These are phyloP conservation scores for Sporothrix protearum DNA, from an alignment of 2,329 filamentous ascomycete species.

Conservation along the genomic window DNA sequence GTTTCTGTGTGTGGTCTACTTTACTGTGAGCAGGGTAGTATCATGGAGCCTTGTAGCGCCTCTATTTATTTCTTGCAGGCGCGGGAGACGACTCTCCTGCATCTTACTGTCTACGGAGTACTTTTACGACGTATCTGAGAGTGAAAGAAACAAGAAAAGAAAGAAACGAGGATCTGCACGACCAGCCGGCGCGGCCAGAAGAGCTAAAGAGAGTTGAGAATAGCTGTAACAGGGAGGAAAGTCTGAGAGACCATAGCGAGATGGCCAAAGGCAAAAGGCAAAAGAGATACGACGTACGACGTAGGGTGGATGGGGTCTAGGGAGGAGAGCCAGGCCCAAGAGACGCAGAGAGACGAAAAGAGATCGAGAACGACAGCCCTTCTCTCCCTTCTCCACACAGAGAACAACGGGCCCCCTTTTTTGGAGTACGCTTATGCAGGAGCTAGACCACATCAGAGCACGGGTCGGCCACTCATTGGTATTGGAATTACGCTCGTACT, in stretches of 20 bases:
- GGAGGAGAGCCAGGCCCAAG: not conserved
- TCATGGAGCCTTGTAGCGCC: not conserved
- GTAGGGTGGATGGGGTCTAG: not conserved
- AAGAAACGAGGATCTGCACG: constrained; percentile 17
- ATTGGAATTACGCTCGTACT: no score
- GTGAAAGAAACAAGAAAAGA: not conserved
- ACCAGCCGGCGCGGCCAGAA: not conserved
- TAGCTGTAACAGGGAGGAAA: constrained; percentile 7
- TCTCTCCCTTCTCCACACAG: not conserved
- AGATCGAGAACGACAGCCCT: not conserved
- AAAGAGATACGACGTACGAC: not conserved
- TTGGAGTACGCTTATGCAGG: constrained; percentile 12
- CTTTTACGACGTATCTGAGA: not conserved
- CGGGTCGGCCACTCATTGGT: not conserved
- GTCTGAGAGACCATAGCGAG: no score
- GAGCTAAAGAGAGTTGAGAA: constrained; percentile 8
- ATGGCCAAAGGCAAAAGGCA: no score
- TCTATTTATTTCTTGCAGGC: not conserved
- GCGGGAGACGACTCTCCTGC: constrained; percentile 6
- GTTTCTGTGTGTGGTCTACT: not conserved
- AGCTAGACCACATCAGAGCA: constrained; percentile 8
- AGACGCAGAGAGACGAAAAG: not conserved
- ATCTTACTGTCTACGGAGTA: not conserved
- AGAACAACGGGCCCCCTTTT: not conserved
- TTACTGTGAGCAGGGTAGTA: not conserved